Percentiles rank a stretch among this genome's conserved stretches.
Evolutionary conservation across 106 monocot genomes (phyloP).

Genomic region (Acanthochlamys bracteata): DNA sequence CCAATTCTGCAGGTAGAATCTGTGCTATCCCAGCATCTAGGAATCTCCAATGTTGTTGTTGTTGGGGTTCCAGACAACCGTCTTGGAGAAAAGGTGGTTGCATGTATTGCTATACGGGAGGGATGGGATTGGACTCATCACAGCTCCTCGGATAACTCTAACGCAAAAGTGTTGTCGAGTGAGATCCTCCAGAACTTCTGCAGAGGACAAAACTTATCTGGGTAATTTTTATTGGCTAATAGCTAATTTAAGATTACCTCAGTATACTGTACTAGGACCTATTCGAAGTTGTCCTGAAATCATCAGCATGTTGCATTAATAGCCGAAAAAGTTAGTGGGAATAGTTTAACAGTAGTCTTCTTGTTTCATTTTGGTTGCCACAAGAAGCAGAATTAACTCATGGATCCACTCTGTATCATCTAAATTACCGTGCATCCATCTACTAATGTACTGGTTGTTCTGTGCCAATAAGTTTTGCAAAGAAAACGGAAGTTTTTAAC

Average conservation of each 20-base stretch:
- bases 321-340: too few relatives aligned
- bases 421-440: too few relatives aligned
- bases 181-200: constrained; percentile 47
- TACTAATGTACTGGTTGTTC: too few relatives aligned
- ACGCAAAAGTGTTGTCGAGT: constrained; percentile 32
- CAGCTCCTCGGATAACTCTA: constrained; percentile 4
- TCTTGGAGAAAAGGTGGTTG: constrained; percentile 64
- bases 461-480: too few relatives aligned
- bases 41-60: constrained; percentile 35
- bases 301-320: too few relatives aligned
- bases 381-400: too few relatives aligned
- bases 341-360: too few relatives aligned
- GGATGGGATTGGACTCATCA: constrained; percentile 61
- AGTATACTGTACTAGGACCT: too few relatives aligned
- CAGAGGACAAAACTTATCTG: constrained; percentile 37
- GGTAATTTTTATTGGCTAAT: constrained; percentile 28
- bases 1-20: constrained; percentile 54
- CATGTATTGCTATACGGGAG: constrained; percentile 50
- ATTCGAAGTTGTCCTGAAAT: too few relatives aligned
- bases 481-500: too few relatives aligned
- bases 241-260: background rate
- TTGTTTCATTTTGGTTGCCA: too few relatives aligned
- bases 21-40: constrained; percentile 59
- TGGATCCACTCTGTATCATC: too few relatives aligned
- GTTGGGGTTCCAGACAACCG: constrained; percentile 70